Percentiles rank a stretch among this genome's conserved stretches.
Conservation (phyloP, 345 rosid genomes). For the Rhizophora mangle region DNA sequence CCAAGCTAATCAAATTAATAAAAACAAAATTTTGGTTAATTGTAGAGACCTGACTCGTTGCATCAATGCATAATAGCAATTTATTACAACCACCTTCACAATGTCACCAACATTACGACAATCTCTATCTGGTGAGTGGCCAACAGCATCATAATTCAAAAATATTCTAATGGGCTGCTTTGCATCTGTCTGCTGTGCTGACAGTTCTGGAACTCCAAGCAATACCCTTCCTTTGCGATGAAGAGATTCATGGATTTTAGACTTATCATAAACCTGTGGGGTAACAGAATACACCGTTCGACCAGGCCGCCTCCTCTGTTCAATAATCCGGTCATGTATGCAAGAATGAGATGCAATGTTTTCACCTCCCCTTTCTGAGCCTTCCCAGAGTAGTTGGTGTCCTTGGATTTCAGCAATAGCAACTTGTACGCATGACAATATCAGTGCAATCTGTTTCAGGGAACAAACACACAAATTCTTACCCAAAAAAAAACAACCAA, state of each 20-base stretch:
- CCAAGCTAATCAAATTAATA: slow-evolving; percentile 55
- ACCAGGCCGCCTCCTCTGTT: slow-evolving; percentile 87
- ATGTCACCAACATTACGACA: slow-evolving; percentile 75
- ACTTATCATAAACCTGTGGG: slow-evolving; percentile 78
- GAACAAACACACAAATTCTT: neutral
- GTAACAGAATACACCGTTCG: slow-evolving; percentile 77
- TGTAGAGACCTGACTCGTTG: neutral
- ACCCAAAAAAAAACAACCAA: neutral
- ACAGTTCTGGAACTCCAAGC: slow-evolving; percentile 46
- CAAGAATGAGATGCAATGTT: slow-evolving; percentile 78
- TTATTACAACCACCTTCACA: slow-evolving; percentile 65
- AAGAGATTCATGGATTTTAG: slow-evolving; percentile 35
- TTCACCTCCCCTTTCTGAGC: slow-evolving; percentile 40
- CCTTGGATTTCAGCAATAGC: slow-evolving; percentile 36
- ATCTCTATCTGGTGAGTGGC: slow-evolving; percentile 88
- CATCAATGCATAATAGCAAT: slow-evolving; percentile 6
- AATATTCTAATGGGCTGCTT: slow-evolving; percentile 92
- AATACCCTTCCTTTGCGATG: slow-evolving; percentile 68
- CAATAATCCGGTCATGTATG: slow-evolving; percentile 89
- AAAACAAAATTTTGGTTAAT: slow-evolving; percentile 19
- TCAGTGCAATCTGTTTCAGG: slow-evolving; percentile 56
- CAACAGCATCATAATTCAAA: slow-evolving; percentile 98
- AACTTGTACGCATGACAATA: slow-evolving; percentile 47
- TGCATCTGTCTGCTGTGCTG: slow-evolving; percentile 39
- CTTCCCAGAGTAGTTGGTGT: slow-evolving; percentile 35